Evolutionary conservation across 2,329 filamentous ascomycete genomes (phyloP).

Genomic region (Fusarium subglutinans): DNA sequence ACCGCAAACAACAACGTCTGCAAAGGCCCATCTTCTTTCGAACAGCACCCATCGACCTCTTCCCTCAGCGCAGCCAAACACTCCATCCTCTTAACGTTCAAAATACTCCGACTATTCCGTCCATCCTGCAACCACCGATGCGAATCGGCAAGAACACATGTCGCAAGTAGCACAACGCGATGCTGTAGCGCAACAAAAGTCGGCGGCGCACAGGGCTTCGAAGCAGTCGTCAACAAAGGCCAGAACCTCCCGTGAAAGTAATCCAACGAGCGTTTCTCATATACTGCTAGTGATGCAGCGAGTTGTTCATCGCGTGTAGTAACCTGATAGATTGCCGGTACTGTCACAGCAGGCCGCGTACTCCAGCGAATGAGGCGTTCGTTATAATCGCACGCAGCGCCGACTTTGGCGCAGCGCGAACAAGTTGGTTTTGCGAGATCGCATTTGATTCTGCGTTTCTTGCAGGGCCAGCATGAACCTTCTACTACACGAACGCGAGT

Average conservation of each 20-base stretch:
- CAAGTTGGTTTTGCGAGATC: slow-evolving; percentile 51
- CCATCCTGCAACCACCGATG: slow-evolving; percentile 47
- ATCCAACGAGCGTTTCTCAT: slow-evolving; percentile 45
- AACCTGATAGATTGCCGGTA: slow-evolving; percentile 44
- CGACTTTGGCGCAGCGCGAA: slow-evolving; percentile 47
- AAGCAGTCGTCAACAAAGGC: slow-evolving; percentile 44
- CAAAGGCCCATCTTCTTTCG: slow-evolving; percentile 46
- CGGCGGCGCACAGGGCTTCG: slow-evolving; percentile 44
- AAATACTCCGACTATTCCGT: slow-evolving; percentile 37
- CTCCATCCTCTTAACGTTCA: slow-evolving; percentile 41
- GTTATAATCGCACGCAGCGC: slow-evolving; percentile 44
- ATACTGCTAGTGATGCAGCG: slow-evolving; percentile 39
- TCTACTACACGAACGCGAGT: slow-evolving; percentile 38
- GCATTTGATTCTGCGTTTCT: slow-evolving; percentile 55
- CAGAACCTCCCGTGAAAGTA: slow-evolving; percentile 49
- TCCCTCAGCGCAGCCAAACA: slow-evolving; percentile 47
- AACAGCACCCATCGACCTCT: slow-evolving; percentile 46
- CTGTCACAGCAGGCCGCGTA: slow-evolving; percentile 46
- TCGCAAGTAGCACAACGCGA: slow-evolving; percentile 46
- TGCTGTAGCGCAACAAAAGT: slow-evolving; percentile 45
- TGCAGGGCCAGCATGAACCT: slow-evolving; percentile 57
- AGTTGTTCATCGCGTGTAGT: slow-evolving; percentile 40
- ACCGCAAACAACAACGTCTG: slow-evolving; percentile 51
- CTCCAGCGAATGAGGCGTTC: slow-evolving; percentile 54
- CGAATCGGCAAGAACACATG: slow-evolving; percentile 46